Base-by-base conservation (phyloP, 176 grass and related monocot species). In the Cenchrus fungigraminus region DNA sequence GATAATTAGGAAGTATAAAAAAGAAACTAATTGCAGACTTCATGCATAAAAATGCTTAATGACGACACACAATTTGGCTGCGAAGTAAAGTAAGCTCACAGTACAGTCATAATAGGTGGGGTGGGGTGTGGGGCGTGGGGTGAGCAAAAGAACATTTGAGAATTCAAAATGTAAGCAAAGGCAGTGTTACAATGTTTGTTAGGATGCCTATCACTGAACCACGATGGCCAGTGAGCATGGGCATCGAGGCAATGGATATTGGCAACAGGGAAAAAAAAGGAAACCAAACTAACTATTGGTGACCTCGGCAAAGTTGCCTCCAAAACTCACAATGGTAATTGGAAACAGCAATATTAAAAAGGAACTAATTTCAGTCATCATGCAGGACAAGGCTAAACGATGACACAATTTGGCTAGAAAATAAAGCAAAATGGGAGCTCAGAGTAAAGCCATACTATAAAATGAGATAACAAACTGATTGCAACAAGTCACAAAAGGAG, bases 241-340 rank as follows among this genome's bases (percentile, higher is more conserved):
- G 79, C 89, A 91, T 81, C 56, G 75, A 75, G 8, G 82, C 70
- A 78, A 52, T 44, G 25, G 52, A 58, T 68, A 43, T 94, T 73
- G 90, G 87, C 93, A 95, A 92, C 90, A 90, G 93, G 93, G 90
- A 25, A 92, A 92, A 95, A 94, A 88, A 80, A 95, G 87, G 93
- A 78, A 86, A 90, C 85, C 87, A 86, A 90, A 90, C 3, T n/a
- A 54, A 58, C 73, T 62, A 12, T 90, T 88, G 90, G 87, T 82
- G 73, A 88, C 90, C 93, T 92, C 59, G 85, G 90, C 87, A 95
- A 95, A 88, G 87, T 92, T 88, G 85, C 90, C 90, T 9, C 2
- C 46, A 17, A 50, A 42, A 58, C 6, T 57, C 4, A 53, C 6
- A 57, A 58, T 20, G 17, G 1, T 58, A 58, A 57, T 57, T 16